Percentiles rank a stretch among this genome's conserved stretches.
phyloP scores from a whole-genome alignment of 805 yeast genomes.

The Spathaspora gorwiae region DNA sequence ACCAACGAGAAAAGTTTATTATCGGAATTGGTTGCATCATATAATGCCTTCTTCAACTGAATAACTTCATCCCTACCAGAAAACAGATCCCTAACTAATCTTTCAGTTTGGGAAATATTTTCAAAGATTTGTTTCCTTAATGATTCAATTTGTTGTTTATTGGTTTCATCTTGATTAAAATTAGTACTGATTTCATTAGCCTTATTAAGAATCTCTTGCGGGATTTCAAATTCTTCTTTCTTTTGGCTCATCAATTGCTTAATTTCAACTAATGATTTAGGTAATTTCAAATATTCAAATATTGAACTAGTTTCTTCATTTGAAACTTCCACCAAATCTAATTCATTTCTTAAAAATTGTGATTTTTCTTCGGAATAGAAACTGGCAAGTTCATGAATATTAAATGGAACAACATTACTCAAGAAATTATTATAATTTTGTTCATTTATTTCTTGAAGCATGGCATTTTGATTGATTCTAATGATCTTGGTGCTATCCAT shows the following conservation, averaged over 20 bases:
- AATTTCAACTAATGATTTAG: slow-evolving; percentile 56
- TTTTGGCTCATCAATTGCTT: slow-evolving; percentile 31
- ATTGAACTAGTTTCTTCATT: slow-evolving; percentile 76
- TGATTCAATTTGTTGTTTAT: slow-evolving; percentile 23
- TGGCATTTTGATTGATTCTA: slow-evolving; percentile 43
- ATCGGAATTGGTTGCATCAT: slow-evolving; percentile 62
- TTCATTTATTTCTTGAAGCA: slow-evolving; percentile 39
- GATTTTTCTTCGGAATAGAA: slow-evolving; percentile 89
- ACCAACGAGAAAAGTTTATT: slow-evolving; percentile 46
- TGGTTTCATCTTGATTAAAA: slow-evolving; percentile 30
- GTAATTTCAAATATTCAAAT: slow-evolving; percentile 75
- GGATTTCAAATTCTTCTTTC: neutral
- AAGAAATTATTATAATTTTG: slow-evolving; percentile 51
- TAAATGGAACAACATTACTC: slow-evolving; percentile 76
- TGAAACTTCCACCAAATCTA: slow-evolving; percentile 71
- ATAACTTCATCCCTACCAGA: slow-evolving; percentile 49
- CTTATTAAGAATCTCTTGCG: slow-evolving; percentile 2
- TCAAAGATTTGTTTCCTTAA: slow-evolving; percentile 35
- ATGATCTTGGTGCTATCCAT: slow-evolving; percentile 65
- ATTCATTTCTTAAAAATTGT: slow-evolving; percentile 62
- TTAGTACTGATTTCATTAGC: slow-evolving; percentile 21
- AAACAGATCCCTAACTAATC: neutral
- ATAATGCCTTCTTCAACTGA: slow-evolving; percentile 52
- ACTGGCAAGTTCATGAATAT: slow-evolving; percentile 82
- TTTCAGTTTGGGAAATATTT: slow-evolving; percentile 32